Evolutionary conservation across 2,329 filamentous ascomycete genomes (phyloP).

Genomic region (Magnaporthiopsis incrustans): DNA sequence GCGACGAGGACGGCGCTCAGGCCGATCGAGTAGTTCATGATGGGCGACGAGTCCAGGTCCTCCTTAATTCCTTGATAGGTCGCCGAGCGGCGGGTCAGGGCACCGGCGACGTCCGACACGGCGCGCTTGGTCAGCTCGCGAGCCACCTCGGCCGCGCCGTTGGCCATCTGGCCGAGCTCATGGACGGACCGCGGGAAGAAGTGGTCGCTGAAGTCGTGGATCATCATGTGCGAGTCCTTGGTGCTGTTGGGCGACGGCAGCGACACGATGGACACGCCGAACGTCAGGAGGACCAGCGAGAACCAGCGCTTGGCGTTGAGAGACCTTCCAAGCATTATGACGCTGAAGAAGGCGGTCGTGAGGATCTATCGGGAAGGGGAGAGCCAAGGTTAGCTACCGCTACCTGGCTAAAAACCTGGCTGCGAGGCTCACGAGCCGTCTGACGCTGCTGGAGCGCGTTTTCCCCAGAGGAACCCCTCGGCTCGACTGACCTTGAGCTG

Average conservation of each 20-base stretch:
- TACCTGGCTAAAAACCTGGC: too few relatives aligned
- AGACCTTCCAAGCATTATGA: slow-evolving; percentile 63
- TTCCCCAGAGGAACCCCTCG: neutral
- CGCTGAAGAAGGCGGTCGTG: slow-evolving; percentile 80
- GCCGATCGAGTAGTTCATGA: slow-evolving; percentile 73
- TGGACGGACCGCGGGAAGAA: slow-evolving; percentile 75
- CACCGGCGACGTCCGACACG: slow-evolving; percentile 26
- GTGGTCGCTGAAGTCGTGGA: slow-evolving; percentile 56
- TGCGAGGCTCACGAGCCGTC: neutral
- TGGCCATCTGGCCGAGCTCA: slow-evolving; percentile 60
- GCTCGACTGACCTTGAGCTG: slow-evolving; percentile 64
- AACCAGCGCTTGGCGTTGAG: slow-evolving; percentile 71
- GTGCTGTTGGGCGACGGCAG: slow-evolving; percentile 54
- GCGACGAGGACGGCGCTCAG: slow-evolving; percentile 70
- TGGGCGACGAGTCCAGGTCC: slow-evolving; percentile 41
- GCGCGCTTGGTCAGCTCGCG: slow-evolving; percentile 41
- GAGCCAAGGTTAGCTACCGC: neutral
- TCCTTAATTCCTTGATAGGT: slow-evolving; percentile 84
- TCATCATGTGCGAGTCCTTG: slow-evolving; percentile 47
- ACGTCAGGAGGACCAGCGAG: slow-evolving; percentile 67
- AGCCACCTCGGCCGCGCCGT: slow-evolving; percentile 40
- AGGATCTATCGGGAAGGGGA: slow-evolving; percentile 52
- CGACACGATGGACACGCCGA: slow-evolving; percentile 80
- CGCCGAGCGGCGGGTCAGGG: slow-evolving; percentile 63
- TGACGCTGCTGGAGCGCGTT: neutral